Percentiles rank a stretch among this genome's conserved stretches.
Evolutionary conservation across 495 filamentous ascomycete species (phyloP).

Genomic region (Sabuloglossum arenarium): DNA sequence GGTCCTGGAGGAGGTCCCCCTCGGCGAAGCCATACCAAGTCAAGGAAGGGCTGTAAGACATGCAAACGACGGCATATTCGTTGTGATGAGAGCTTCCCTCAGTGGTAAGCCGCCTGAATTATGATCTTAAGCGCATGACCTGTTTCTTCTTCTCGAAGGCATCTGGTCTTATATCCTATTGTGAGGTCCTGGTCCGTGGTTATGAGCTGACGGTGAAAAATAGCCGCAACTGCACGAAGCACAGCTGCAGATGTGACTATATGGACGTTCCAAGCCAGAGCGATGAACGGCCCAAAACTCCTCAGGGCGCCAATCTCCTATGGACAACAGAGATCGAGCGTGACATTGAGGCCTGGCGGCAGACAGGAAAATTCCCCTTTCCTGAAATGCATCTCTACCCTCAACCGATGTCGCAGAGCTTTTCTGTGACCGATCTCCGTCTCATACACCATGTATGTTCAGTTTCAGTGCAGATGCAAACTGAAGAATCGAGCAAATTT

Average conservation of each 20-base stretch:
- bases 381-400: constrained; percentile 54
- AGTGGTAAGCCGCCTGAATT: constrained; percentile 48
- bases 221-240: constrained; percentile 95
- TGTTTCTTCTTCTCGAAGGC: background rate
- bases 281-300: constrained; percentile 32
- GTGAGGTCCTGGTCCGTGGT: background rate
- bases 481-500: constrained; percentile 53
- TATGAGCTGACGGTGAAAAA: background rate
- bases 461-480: constrained; percentile 62
- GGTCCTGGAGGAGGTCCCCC: constrained; percentile 54
- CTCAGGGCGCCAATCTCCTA: constrained; percentile 5
- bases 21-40: constrained; percentile 83
- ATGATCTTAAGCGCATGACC: background rate
- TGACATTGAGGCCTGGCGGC: constrained; percentile 64
- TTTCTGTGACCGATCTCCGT: constrained; percentile 57
- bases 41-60: constrained; percentile 87
- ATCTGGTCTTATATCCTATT: background rate
- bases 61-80: constrained; percentile 96
- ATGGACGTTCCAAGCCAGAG: constrained; percentile 51
- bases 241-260: constrained; percentile 94
- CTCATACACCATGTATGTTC: constrained; percentile 81
- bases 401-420: constrained; percentile 37
- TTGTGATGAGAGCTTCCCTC: constrained; percentile 92
- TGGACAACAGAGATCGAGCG: constrained; percentile 52
- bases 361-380: constrained; percentile 72